Percentiles rank a stretch among this genome's conserved stretches.
These are phyloP conservation scores for Limnanthes douglasii DNA, from an alignment of 345 rosid genomes.

Conservation along the genomic window DNA sequence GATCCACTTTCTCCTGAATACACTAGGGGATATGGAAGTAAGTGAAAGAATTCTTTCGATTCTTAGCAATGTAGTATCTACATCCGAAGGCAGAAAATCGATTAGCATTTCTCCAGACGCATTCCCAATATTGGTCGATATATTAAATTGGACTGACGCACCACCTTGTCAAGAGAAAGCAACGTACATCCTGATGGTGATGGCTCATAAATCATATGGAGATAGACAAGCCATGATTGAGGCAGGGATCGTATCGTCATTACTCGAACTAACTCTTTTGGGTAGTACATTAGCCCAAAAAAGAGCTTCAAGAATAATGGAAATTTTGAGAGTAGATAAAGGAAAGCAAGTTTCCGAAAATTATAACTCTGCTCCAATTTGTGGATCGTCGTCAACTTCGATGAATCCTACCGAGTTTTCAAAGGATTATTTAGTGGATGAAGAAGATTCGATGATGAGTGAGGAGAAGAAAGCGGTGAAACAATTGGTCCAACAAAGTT, in stretches of 20 bases:
- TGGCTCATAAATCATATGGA: slow-evolving; percentile 84
- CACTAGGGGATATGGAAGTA: slow-evolving; percentile 80
- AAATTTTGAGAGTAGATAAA: slow-evolving; percentile 64
- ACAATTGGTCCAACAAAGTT: slow-evolving; percentile 77
- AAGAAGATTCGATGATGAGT: slow-evolving; percentile 56
- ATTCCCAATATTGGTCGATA: slow-evolving; percentile 66
- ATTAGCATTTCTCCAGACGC: slow-evolving; percentile 44
- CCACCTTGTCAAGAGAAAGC: slow-evolving; percentile 91
- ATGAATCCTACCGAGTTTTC: slow-evolving; percentile 13
- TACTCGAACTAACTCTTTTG: slow-evolving; percentile 78
- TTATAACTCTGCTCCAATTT: slow-evolving; percentile 81
- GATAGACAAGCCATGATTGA: slow-evolving; percentile 89
- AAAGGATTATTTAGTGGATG: slow-evolving; percentile 21
- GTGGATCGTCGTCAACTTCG: slow-evolving; percentile 45
- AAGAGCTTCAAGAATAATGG: slow-evolving; percentile 88
- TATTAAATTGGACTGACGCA: slow-evolving; percentile 83
- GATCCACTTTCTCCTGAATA: slow-evolving; percentile 36
- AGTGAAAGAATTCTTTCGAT: slow-evolving; percentile 79
- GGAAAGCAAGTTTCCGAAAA: slow-evolving; percentile 72
- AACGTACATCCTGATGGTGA: slow-evolving; percentile 69
- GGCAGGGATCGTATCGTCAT: slow-evolving; percentile 65
- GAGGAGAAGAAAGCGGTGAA: slow-evolving; percentile 88
- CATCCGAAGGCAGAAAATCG: slow-evolving; percentile 72
- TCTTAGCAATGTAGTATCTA: slow-evolving; percentile 67
- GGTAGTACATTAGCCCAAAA: slow-evolving; percentile 92